phyloP scores from a whole-genome alignment of 352 stramenopile genomes.

The Phytopythium chamaehyphon region DNA sequence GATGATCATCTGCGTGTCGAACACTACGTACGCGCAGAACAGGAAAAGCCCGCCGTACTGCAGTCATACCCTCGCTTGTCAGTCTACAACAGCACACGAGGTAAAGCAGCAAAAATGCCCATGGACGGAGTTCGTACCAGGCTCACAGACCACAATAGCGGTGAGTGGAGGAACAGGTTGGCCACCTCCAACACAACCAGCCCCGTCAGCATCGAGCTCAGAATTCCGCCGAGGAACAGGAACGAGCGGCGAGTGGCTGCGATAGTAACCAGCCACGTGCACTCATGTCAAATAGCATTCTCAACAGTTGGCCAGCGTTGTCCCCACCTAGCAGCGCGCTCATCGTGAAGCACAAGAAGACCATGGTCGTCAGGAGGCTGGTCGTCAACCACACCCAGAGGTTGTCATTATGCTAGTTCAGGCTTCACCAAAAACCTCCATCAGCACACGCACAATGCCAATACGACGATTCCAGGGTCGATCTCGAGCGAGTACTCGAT shows the following conservation, averaged over 20 bases:
- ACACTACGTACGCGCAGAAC: slow-evolving; percentile 88
- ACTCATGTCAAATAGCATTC: too few species aligned
- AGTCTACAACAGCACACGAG: background rate
- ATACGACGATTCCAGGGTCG: slow-evolving; percentile 74
- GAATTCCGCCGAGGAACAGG: slow-evolving; percentile 80
- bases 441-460: slow-evolving; percentile 51
- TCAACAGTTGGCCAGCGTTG: background rate
- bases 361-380: slow-evolving; percentile 65
- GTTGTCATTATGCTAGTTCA: background rate
- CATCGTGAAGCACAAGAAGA: slow-evolving; percentile 86
- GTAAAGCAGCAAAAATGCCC: background rate
- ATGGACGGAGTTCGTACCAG: slow-evolving; percentile 29
- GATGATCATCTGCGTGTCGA: slow-evolving; percentile 91
- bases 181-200: slow-evolving; percentile 45
- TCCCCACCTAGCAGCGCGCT: slow-evolving; percentile 56
- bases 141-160: slow-evolving; percentile 47
- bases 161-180: slow-evolving; percentile 65
- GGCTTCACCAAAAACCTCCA: background rate
- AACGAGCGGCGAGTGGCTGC: slow-evolving; percentile 72
- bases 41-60: slow-evolving; percentile 82
- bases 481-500: slow-evolving; percentile 69
- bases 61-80: background rate
- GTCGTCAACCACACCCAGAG: background rate
- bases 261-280: background rate
- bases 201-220: slow-evolving; percentile 61